Evolutionary conservation across 352 stramenopile genomes (phyloP), one percentile per base, ranked within the genome.

Genomic region (Elongisporangium undulatum): DNA sequence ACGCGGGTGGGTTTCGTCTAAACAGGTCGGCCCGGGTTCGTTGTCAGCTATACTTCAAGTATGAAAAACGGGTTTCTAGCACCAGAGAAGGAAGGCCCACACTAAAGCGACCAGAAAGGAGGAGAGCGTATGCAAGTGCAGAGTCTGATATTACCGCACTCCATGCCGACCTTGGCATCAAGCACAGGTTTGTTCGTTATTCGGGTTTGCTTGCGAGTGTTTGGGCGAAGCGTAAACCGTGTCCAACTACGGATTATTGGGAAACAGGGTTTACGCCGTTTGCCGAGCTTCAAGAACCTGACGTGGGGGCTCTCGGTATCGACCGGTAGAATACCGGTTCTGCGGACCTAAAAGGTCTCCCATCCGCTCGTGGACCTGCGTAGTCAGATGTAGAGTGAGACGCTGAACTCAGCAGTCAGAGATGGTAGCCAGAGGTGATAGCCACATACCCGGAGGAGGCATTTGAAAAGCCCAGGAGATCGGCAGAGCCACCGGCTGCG

Each of bases 281-380:
- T n/a, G n/a, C n/a, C 34, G 34, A 45, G 17, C 34, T 45, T 45
- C 34, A 45, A 45, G 34, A 45, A 59, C 39, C 54, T 17, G 20
- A 59, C 21, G 22, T 38, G 54, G n/a, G 13, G 39, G 12, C 19
- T 52, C 29, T 45, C 34, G 13, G 34, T 45, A 24, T 52, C 8
- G 16, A 59, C 19, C 23, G 49, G 3, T 59, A 23, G 20, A n/a
- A 4, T 41, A 17, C 38, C 19, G 53, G 7, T 39, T 20, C 12
- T 22, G 6, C 16, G 21, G n/a, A 24, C 16, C 77, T 77, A 87
- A 55, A 87, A 87, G 3, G 77, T 85, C 50, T 87, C 77, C 77
- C 77, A 87, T 49, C 52, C 73, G 61, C 72, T 79, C n/a, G 65
- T 58, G 12, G 72, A 58, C 19, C 63, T 6, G 55, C 17, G 16